Evolutionary conservation across 345 rosid genomes (phyloP).

Genomic region (Cardiospermum halicacabum): DNA sequence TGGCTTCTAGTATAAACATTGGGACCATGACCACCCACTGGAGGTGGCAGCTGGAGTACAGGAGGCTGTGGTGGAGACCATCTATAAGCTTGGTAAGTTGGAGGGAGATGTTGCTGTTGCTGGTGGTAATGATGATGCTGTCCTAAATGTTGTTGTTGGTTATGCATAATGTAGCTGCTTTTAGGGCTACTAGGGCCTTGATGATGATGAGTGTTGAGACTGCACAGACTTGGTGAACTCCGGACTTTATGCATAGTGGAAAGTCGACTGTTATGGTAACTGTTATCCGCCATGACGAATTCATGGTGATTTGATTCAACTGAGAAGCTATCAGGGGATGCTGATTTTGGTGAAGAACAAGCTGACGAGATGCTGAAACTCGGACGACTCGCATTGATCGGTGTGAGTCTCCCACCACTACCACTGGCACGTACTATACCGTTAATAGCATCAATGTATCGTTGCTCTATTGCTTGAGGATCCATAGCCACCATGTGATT

Average conservation of each 20-base stretch:
- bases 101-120: constrained; percentile 27
- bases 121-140: constrained; percentile 27
- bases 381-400: constrained; percentile 28
- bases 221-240: constrained; percentile 66
- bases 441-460: constrained; percentile 80
- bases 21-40: constrained; percentile 13
- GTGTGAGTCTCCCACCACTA: constrained; percentile 23
- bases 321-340: constrained; percentile 45
- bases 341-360: constrained; percentile 54
- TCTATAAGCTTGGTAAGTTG: constrained; percentile 19
- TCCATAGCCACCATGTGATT: constrained; percentile 31
- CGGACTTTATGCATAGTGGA: constrained; percentile 58
- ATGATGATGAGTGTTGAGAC: constrained; percentile 19
- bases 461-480: constrained; percentile 48
- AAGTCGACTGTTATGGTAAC: constrained; percentile 23
- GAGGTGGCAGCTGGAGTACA: constrained; percentile 12
- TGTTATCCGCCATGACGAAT: constrained; percentile 4
- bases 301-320: constrained; percentile 29
- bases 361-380: constrained; percentile 50
- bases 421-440: constrained; percentile 33
- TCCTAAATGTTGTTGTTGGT: constrained; percentile 29
- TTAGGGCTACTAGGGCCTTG: constrained; percentile 10
- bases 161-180: constrained; percentile 19
- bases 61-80: constrained; percentile 5
- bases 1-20: constrained; percentile 17